A percentile compares a stretch with the other conserved stretches of the same genome.
phyloP scores from a whole-genome alignment of 1,139 yeast genomes.

The Debaryomycetaceae sp. region DNA sequence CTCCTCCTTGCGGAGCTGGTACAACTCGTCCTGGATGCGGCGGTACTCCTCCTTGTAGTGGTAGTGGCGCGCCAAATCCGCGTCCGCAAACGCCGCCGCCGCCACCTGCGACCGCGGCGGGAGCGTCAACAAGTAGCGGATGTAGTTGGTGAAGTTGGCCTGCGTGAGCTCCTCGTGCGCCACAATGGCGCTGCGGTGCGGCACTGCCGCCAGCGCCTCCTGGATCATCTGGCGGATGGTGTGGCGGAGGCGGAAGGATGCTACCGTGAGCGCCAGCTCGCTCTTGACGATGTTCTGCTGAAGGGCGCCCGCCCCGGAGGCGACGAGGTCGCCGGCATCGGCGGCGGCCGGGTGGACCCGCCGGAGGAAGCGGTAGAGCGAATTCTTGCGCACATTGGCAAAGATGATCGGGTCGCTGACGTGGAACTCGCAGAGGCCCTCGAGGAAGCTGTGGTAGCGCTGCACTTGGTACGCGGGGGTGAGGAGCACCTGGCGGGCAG shows the following conservation, averaged over 20 bases:
- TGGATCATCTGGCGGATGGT: conserved; percentile 26
- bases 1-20: conserved; percentile 26
- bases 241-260: conserved; percentile 24
- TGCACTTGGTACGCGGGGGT: conserved; percentile 30
- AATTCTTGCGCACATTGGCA: conserved; percentile 36
- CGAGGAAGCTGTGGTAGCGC: conserved; percentile 33
- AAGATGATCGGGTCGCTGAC: conserved; percentile 38
- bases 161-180: conserved; percentile 38
- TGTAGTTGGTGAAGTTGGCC: conserved; percentile 35
- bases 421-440: conserved; percentile 30
- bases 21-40: conserved; percentile 24
- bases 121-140: conserved; percentile 31
- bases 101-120: conserved; percentile 18
- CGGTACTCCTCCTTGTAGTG: conserved; percentile 24
- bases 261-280: conserved; percentile 33
- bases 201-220: conserved; percentile 11
- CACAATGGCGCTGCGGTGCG: conserved; percentile 8
- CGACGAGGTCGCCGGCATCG: too few species aligned
- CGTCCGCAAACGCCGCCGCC: conserved; percentile 16
- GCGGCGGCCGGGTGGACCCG: conserved; percentile 2
- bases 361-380: conserved; percentile 31
- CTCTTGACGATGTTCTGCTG: conserved; percentile 19
- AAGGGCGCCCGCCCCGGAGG: not conserved
- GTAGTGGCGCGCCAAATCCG: conserved; percentile 24
- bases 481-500: too few species aligned